phyloP scores from a whole-genome alignment of 345 rosid genomes.

The Raphanus raphanistrum region DNA sequence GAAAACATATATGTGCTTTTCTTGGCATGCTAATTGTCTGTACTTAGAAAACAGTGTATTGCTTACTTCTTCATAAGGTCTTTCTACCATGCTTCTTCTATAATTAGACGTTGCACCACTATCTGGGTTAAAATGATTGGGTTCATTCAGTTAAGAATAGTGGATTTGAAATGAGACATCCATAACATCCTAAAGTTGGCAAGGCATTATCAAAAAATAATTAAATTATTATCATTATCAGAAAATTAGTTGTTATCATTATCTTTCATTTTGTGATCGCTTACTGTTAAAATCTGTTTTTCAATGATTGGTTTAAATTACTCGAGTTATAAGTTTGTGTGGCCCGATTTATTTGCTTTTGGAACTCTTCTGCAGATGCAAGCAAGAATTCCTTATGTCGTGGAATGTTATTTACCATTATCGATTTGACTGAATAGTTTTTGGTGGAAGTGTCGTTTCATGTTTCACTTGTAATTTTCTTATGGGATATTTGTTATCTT shows the following conservation, averaged over 20 bases:
- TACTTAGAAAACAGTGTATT: slow-evolving; percentile 17
- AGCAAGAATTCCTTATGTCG: background rate
- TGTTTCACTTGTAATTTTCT: background rate
- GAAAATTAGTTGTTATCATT: background rate
- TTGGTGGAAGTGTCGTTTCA: slow-evolving; percentile 7
- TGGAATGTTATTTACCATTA: slow-evolving; percentile 8
- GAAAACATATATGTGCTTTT: background rate
- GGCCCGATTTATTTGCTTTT: background rate
- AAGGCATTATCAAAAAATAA: slow-evolving; percentile 5
- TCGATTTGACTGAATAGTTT: slow-evolving; percentile 10
- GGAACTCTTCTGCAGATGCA: slow-evolving; percentile 8
- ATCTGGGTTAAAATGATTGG: slow-evolving; percentile 7
- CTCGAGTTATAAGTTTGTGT: slow-evolving; percentile 14
- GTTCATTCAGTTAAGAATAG: slow-evolving; percentile 8
- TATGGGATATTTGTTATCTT: slow-evolving; percentile 13
- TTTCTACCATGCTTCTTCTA: slow-evolving; percentile 4
- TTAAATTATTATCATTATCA: background rate
- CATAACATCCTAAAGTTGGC: slow-evolving; percentile 8
- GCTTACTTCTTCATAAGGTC: slow-evolving; percentile 8
- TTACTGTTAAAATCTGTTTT: slow-evolving; percentile 16
- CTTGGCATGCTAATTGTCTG: slow-evolving; percentile 21
- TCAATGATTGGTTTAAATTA: slow-evolving; percentile 5
- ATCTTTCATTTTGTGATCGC: slow-evolving; percentile 23
- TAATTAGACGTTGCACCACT: slow-evolving; percentile 1
- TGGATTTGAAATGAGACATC: slow-evolving; percentile 8